A percentile compares a stretch with the other conserved stretches of the same genome.
phyloP scores from a whole-genome alignment of 2,329 filamentous ascomycete species.

The Verticillium albo-atrum region DNA sequence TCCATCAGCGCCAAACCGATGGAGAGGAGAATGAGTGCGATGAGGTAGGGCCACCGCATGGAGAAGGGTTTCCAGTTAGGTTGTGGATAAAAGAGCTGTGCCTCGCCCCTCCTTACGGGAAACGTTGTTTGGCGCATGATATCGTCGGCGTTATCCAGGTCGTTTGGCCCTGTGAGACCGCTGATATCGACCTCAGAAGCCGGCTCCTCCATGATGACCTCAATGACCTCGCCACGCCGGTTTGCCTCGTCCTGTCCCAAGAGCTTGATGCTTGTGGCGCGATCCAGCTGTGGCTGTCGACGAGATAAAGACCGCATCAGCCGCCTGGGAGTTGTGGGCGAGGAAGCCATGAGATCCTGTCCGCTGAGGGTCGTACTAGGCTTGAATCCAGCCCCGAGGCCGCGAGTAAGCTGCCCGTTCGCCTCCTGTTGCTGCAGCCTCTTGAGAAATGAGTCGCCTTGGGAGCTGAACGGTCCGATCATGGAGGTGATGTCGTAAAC shows the following conservation, averaged over 20 bases:
- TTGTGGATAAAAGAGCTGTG: constrained; percentile 51
- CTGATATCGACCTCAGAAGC: constrained; percentile 44
- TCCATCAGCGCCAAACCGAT: constrained; percentile 44
- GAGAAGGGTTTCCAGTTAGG: constrained; percentile 64
- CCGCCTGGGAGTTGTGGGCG: constrained; percentile 21
- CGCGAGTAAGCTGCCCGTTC: constrained; percentile 51
- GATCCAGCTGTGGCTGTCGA: constrained; percentile 12
- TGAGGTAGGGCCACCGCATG: constrained; percentile 59
- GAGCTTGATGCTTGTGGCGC: constrained; percentile 38
- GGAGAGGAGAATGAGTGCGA: constrained; percentile 48
- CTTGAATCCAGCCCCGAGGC: constrained; percentile 49
- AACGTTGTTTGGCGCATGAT: constrained; percentile 32
- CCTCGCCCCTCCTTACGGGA: constrained; percentile 34
- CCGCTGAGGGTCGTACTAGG: constrained; percentile 43
- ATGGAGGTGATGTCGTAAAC: constrained; percentile 42
- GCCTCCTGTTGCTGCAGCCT: constrained; percentile 48
- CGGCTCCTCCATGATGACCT: constrained; percentile 47
- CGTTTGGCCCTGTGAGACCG: constrained; percentile 39
- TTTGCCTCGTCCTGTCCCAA: constrained; percentile 56
- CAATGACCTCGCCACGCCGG: constrained; percentile 53
- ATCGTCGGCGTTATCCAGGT: constrained; percentile 16
- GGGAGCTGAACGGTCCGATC: constrained; percentile 36
- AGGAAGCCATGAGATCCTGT: constrained; percentile 42
- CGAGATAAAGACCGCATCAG: constrained; percentile 5
- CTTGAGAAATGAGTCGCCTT: constrained; percentile 40